phyloP scores from a whole-genome alignment of 2,329 filamentous ascomycete species.

The Ophiocordyceps camponoti-saundersi region DNA sequence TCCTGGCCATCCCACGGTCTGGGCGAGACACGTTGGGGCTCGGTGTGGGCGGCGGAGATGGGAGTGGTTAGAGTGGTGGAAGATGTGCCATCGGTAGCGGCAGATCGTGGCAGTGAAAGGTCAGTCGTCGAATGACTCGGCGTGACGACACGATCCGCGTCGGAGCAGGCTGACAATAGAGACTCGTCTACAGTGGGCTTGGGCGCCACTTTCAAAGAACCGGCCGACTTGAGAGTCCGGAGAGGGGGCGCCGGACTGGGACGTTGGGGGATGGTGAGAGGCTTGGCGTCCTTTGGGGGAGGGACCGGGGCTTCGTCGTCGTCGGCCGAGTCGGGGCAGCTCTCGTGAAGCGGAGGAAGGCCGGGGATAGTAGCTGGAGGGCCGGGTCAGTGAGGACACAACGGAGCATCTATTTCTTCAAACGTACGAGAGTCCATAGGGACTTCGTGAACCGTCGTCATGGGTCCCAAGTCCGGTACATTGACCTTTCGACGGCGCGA shows the following conservation, averaged over 20 bases:
- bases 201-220: slow-evolving; percentile 21
- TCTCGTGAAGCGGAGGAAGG: slow-evolving; percentile 45
- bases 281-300: slow-evolving; percentile 36
- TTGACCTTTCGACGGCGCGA: slow-evolving; percentile 44
- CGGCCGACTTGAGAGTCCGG: slow-evolving; percentile 2
- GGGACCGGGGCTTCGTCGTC: neutral
- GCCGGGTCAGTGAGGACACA: neutral
- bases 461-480: slow-evolving; percentile 46
- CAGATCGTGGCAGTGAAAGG: slow-evolving; percentile 25
- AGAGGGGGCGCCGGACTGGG: slow-evolving; percentile 6
- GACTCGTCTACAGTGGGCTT: slow-evolving; percentile 29
- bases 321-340: slow-evolving; percentile 8
- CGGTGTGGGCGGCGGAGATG: slow-evolving; percentile 27
- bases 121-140: slow-evolving; percentile 18
- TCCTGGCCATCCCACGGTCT: slow-evolving; percentile 23
- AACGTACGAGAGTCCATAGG: slow-evolving; percentile 55
- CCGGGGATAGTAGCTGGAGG: slow-evolving; percentile 47
- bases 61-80: slow-evolving; percentile 28
- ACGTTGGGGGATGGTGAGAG: slow-evolving; percentile 34
- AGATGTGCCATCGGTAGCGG: slow-evolving; percentile 18
- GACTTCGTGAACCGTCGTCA: slow-evolving; percentile 51
- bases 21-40: slow-evolving; percentile 22
- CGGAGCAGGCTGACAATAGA: slow-evolving; percentile 28
- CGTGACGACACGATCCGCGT: slow-evolving; percentile 22
- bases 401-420: too few relatives aligned